Evolutionary conservation across 192 early-diverging fungal genomes (phyloP), one percentile per base, ranked within the genome.

Genomic region (Umbelopsis ramanniana): DNA sequence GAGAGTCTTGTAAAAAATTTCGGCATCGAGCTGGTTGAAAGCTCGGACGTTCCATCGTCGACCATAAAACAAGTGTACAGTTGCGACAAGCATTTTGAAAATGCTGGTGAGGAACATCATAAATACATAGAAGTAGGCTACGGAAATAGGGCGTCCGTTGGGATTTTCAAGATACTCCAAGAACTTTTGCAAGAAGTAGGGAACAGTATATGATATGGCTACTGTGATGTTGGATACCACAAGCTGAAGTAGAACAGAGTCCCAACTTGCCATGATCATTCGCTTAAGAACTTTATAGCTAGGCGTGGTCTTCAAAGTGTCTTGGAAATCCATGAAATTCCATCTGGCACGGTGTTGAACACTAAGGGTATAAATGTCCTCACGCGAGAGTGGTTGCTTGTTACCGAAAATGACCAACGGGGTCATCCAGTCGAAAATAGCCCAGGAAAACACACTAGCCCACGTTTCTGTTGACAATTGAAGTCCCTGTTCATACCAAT

Each of bases 1-100:
- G 54, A 91, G 79, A 14, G 88, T 87, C 70, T 90, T 91, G 14
- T 77, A 55, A 12, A 87, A 86, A 7, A 91, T 81, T 70, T 91
- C 90, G 0, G 84, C 81, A 24, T 85, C 86, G 22, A 91, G 55
- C 43, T 90, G 79, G 10, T 85, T 84, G 57, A 83, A 82, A 26
- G 87, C 43, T 29, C 82, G 79, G 4, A 88, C 63, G 14, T 83
- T 74, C 45, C 84, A 79, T 17, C 77, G 75, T 11, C 87, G 72
- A 12, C 85, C 86, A 21, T 73, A 70, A 72, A 80, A 84, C 35
- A 87, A 73, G 6, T 76, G 45, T 54, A 82, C 71, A 40, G 72
- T 72, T 0, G 46, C 37, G 24, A 80, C 15, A 17, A 57, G 14
- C 19, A 78, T 70, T 19, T 73, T 74, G 15, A 69, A 4, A 10